Evolutionary conservation across 208 protist genomes (phyloP).

Genomic region (Leishmania braziliensis): DNA sequence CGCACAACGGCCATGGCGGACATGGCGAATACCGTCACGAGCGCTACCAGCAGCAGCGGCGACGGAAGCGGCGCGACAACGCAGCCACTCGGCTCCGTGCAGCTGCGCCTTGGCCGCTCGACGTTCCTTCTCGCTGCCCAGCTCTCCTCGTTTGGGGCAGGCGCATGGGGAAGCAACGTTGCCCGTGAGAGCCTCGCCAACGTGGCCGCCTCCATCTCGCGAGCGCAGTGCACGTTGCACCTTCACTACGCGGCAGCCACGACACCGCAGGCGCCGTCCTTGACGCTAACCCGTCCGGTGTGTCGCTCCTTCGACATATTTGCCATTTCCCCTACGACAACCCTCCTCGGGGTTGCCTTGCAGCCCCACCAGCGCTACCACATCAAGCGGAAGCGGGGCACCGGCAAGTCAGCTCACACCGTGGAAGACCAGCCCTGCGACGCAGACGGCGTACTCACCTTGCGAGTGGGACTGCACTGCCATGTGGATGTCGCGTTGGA

Average conservation of each 20-base stretch:
- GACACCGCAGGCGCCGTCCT: not conserved
- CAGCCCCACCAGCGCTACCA: constrained; percentile 49
- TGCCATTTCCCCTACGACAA: constrained; percentile 14
- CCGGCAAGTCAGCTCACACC: not conserved
- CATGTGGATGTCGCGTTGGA: constrained; percentile 22
- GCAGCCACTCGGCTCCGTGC: constrained; percentile 2
- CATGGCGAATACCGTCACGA: constrained; percentile 5
- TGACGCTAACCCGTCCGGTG: not conserved
- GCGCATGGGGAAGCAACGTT: too few relatives aligned
- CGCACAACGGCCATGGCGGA: not conserved
- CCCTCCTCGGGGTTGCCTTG: constrained; percentile 35
- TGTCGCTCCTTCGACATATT: constrained; percentile 32
- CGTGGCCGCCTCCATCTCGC: constrained; percentile 16
- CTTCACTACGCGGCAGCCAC: constrained; percentile 11
- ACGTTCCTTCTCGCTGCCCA: not conserved
- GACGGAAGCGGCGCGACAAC: not conserved
- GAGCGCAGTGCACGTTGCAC: constrained; percentile 28
- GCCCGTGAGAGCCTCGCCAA: not conserved
- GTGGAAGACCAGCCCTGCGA: not conserved
- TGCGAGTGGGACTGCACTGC: constrained; percentile 27
- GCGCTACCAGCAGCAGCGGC: constrained; percentile 1
- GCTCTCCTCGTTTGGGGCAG: not conserved
- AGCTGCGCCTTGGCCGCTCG: constrained; percentile 14
- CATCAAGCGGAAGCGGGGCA: constrained; percentile 2
- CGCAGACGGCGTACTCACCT: constrained; percentile 4